Conservation (phyloP, 2,329 filamentous ascomycete genomes). For the Ophiostoma sp. region DNA sequence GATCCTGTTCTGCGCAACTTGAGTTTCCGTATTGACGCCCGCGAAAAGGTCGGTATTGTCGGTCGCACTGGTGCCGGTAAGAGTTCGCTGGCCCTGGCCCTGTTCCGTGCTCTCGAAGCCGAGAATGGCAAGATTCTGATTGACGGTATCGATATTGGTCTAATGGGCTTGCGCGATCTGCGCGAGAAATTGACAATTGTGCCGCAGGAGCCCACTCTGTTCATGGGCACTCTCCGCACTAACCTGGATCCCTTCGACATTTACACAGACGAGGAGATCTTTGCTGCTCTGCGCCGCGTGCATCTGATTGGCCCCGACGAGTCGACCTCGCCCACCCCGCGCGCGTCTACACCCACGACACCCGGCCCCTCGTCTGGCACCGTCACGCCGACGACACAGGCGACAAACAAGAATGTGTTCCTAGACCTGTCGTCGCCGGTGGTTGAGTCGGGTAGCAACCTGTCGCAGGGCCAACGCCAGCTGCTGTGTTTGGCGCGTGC, state of each 20-base stretch:
- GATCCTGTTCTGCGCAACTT: constrained; percentile 80
- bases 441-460: constrained; percentile 84
- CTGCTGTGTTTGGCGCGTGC: constrained; percentile 89
- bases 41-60: constrained; percentile 93
- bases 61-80: constrained; percentile 94
- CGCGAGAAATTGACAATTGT: constrained; percentile 95
- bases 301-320: constrained; percentile 71
- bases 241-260: constrained; percentile 90
- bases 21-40: constrained; percentile 76
- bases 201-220: constrained; percentile 91
- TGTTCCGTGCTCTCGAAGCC: constrained; percentile 91
- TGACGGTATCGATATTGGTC: constrained; percentile 82
- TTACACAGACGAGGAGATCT: constrained; percentile 88
- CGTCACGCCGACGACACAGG: constrained; percentile 33
- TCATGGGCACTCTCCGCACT: constrained; percentile 82
- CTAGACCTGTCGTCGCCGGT: constrained; percentile 77
- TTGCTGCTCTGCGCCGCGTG: constrained; percentile 76
- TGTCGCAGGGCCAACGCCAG: constrained; percentile 94
- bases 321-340: constrained; percentile 30
- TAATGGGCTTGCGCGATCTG: constrained; percentile 87
- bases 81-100: constrained; percentile 84
- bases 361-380: neutral
- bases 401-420: constrained; percentile 93
- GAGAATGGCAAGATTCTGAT: constrained; percentile 85
- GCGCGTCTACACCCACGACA: constrained; percentile 23